A percentile compares a stretch with the other conserved stretches of the same genome.
These are phyloP conservation scores for Neotropicomus parvogracilis DNA, from an alignment of 1,284 basidiomycete species.

Conservation along the genomic window DNA sequence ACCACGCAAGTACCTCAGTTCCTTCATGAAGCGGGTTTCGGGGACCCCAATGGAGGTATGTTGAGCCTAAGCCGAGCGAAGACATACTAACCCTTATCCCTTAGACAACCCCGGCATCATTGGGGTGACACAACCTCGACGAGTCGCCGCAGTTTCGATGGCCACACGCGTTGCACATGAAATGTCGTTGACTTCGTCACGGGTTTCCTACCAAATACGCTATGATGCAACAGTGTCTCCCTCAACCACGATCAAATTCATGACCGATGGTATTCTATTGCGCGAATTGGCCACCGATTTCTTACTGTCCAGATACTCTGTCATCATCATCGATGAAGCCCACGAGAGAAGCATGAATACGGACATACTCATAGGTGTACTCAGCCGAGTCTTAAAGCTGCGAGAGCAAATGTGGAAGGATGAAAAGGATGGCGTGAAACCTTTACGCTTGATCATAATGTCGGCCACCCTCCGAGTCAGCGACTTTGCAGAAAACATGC, in stretches of 20 bases:
- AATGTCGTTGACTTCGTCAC: constrained; percentile 73
- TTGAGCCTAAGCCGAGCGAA: constrained; percentile 2
- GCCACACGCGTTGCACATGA: constrained; percentile 89
- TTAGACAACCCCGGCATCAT: constrained; percentile 97
- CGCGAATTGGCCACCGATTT: constrained; percentile 93
- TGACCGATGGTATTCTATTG: constrained; percentile 97
- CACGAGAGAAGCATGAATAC: constrained; percentile 99
- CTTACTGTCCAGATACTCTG: constrained; percentile 85
- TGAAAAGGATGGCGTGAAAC: constrained; percentile 53
- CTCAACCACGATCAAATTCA: constrained; percentile 94
- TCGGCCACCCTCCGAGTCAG: constrained; percentile 93
- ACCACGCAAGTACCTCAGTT: constrained; percentile 99
- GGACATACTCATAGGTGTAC: constrained; percentile 93
- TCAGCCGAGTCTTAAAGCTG: constrained; percentile 87
- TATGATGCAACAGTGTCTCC: constrained; percentile 93
- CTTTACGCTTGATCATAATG: constrained; percentile 95
- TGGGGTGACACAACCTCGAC: constrained; percentile 94
- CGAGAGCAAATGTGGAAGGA: constrained; percentile 87
- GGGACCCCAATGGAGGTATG: constrained; percentile 73
- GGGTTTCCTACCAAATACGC: constrained; percentile 94
- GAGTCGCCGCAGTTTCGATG: constrained; percentile 97
- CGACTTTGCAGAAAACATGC: constrained; percentile 88
- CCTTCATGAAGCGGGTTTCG: constrained; percentile 95
- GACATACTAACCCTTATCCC: constrained; percentile 6
- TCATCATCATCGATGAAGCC: constrained; percentile 96